A percentile compares a stretch with the other conserved stretches of the same genome.
Conservation (phyloP, 2,329 filamentous ascomycete genomes). For the Colletotrichum eleusines region DNA sequence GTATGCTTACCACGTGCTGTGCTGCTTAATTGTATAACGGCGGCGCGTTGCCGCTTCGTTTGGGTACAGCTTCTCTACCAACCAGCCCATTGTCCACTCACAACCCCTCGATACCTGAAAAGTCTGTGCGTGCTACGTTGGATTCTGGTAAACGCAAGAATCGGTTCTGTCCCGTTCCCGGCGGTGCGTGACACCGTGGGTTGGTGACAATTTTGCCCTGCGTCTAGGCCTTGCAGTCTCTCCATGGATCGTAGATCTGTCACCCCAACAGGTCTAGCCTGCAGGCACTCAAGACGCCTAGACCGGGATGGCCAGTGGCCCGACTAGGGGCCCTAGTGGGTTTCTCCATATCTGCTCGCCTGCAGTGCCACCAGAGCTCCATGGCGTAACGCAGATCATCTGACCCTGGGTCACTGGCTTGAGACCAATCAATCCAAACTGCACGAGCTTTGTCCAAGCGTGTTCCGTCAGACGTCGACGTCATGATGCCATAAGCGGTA, state of each 20-base stretch:
- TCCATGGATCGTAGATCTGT: constrained; percentile 41
- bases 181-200: background rate
- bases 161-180: constrained; percentile 24
- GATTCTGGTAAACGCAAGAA: constrained; percentile 35
- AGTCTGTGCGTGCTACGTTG: constrained; percentile 20
- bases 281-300: constrained; percentile 43
- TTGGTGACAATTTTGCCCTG: constrained; percentile 36
- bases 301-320: constrained; percentile 43
- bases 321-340: constrained; percentile 33
- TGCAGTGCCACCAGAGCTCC: constrained; percentile 34
- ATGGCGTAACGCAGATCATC: constrained; percentile 35
- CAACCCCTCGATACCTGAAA: background rate
- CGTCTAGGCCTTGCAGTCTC: constrained; percentile 31
- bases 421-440: constrained; percentile 23
- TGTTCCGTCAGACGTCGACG: constrained; percentile 13
- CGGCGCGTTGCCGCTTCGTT: background rate
- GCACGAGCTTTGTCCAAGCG: constrained; percentile 22
- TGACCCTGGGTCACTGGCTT: constrained; percentile 16
- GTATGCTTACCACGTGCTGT: too few species aligned
- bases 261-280: constrained; percentile 31
- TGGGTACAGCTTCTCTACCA: too few species aligned
- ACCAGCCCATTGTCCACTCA: constrained; percentile 20
- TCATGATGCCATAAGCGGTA: constrained; percentile 36
- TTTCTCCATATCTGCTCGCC: constrained; percentile 32
- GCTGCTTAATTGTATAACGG: constrained; percentile 23